phyloP scores from a whole-genome alignment of 768 basidiomycete genomes.

The Pleurotus ostreatus region DNA sequence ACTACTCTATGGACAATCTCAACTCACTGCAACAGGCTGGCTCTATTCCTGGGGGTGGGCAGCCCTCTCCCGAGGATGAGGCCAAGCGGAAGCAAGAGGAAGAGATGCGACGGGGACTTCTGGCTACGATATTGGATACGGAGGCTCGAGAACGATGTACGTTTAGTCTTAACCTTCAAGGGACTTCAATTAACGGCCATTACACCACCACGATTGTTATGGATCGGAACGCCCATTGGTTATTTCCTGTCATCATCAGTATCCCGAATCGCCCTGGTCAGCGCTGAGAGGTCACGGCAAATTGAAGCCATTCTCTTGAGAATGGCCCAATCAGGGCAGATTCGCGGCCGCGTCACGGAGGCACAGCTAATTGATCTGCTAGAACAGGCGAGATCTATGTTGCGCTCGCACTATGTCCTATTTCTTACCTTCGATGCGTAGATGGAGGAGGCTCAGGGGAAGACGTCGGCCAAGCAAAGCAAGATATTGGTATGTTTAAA shows the following conservation, averaged over 20 bases:
- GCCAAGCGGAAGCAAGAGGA: conserved; percentile 65
- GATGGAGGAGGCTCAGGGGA: conserved; percentile 55
- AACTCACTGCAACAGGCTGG: conserved; percentile 1
- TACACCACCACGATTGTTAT: too few species aligned
- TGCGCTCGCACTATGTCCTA: conserved; percentile 9
- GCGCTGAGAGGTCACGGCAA: conserved; percentile 73
- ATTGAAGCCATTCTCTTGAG: conserved; percentile 75
- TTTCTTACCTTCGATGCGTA: conserved; percentile 21
- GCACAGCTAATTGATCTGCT: conserved; percentile 79
- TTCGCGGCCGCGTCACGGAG: conserved; percentile 75
- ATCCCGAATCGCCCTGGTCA: conserved; percentile 83
- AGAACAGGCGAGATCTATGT: conserved; percentile 61
- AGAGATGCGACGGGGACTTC: conserved; percentile 69
- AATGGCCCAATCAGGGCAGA: conserved; percentile 82
- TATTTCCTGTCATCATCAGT: conserved; percentile 39
- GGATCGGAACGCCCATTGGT: not conserved
- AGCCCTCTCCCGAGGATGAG: conserved; percentile 37
- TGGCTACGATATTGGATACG: conserved; percentile 73
- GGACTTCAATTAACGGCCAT: not conserved
- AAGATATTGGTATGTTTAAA: conserved; percentile 48
- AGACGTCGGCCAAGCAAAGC: conserved; percentile 48
- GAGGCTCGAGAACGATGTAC: conserved; percentile 80
- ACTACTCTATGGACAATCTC: not conserved
- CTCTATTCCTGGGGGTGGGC: not conserved
- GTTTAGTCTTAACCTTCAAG: conserved; percentile 11